phyloP scores from a whole-genome alignment of 2,329 filamentous ascomycete genomes.

The Aureobasidium uvarum region DNA sequence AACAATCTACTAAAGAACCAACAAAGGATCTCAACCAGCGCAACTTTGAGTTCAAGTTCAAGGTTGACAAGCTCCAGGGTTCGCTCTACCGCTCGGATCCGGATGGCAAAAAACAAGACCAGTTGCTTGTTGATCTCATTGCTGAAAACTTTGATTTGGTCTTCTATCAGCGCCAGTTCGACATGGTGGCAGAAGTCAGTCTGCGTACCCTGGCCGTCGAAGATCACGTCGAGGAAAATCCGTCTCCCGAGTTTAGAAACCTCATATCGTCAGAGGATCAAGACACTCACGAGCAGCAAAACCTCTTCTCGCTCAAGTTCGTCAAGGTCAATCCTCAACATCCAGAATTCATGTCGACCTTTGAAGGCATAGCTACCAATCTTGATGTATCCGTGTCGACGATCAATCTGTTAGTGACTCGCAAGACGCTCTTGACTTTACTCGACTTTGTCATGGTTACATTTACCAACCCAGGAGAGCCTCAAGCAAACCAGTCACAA shows the following conservation, averaged over 20 bases:
- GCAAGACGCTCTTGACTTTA: constrained; percentile 86
- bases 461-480: constrained; percentile 62
- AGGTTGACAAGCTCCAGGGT: constrained; percentile 88
- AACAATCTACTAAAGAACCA: constrained; percentile 51
- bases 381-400: constrained; percentile 89
- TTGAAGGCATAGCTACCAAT: constrained; percentile 91
- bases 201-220: constrained; percentile 85
- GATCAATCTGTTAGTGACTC: constrained; percentile 91
- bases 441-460: constrained; percentile 93
- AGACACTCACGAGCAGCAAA: constrained; percentile 66
- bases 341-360: constrained; percentile 87
- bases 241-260: constrained; percentile 87
- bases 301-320: constrained; percentile 86
- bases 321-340: constrained; percentile 85
- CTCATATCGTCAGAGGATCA: constrained; percentile 90
- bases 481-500: constrained; percentile 32
- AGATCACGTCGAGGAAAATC: constrained; percentile 87
- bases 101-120: constrained; percentile 70
- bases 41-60: constrained; percentile 95
- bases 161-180: constrained; percentile 83
- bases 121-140: constrained; percentile 83
- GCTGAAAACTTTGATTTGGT: constrained; percentile 85
- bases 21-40: constrained; percentile 74
- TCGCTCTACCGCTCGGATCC: constrained; percentile 87
- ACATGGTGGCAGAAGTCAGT: constrained; percentile 90